Conservation (phyloP, 2,329 filamentous ascomycete genomes). For the Colletotrichum sp. region DNA sequence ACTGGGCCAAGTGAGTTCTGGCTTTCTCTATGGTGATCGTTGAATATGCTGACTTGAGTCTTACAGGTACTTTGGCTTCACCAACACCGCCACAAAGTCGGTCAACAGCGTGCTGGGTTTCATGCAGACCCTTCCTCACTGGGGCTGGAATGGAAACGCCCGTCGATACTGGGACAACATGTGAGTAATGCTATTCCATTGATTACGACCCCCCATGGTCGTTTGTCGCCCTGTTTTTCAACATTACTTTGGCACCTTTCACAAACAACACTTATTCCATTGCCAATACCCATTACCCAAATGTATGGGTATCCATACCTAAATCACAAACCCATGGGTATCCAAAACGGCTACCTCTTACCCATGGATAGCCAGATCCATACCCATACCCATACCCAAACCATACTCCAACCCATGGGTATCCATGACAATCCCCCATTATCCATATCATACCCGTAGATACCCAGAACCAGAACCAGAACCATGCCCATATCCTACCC, state of each 20-base stretch:
- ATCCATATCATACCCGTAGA: too few relatives aligned
- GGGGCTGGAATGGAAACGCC: slow-evolving; percentile 67
- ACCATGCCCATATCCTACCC: too few relatives aligned
- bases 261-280: too few relatives aligned
- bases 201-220: too few relatives aligned
- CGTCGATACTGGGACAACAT: slow-evolving; percentile 65
- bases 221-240: too few relatives aligned
- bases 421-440: too few relatives aligned
- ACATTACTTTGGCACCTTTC: too few relatives aligned
- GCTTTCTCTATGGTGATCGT: fast-evolving
- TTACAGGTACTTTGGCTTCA: slow-evolving; percentile 51
- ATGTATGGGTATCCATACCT: not conserved
- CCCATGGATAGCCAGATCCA: too few relatives aligned
- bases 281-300: not conserved
- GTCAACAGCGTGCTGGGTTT: slow-evolving; percentile 60
- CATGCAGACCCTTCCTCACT: slow-evolving; percentile 62
- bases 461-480: too few relatives aligned
- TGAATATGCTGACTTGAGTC: not conserved
- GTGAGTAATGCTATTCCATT: slow-evolving; percentile 31
- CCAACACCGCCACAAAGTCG: slow-evolving; percentile 49
- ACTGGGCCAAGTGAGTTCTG: slow-evolving; percentile 52
- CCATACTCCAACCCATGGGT: too few relatives aligned
- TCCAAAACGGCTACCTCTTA: not conserved
- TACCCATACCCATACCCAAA: too few relatives aligned
- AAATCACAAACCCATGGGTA: not conserved